These are phyloP conservation scores for Ceratocystis huliohia DNA, from an alignment of 2,329 filamentous ascomycete genomes.

Conservation along the genomic window DNA sequence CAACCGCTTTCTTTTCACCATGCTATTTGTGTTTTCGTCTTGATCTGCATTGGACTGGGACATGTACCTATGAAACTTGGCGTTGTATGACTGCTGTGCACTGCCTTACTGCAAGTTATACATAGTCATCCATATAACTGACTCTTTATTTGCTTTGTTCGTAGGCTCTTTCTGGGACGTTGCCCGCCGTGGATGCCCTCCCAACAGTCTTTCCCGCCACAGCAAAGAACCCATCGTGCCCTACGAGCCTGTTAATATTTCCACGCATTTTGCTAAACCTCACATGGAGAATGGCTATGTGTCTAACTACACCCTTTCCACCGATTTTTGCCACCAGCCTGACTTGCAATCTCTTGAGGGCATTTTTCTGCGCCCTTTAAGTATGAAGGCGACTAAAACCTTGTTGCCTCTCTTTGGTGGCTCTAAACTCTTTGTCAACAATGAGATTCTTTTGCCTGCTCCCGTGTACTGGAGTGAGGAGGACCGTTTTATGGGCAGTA, in stretches of 20 bases:
- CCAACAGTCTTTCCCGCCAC: slow-evolving; percentile 47
- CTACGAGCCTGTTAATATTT: slow-evolving; percentile 33
- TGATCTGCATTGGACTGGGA: background rate
- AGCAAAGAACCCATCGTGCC: slow-evolving; percentile 34
- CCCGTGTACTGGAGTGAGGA: slow-evolving; percentile 57
- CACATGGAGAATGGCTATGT: slow-evolving; percentile 47
- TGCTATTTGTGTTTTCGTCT: background rate
- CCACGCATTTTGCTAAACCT: slow-evolving; percentile 33
- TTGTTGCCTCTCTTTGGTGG: slow-evolving; percentile 55
- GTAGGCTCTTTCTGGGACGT: slow-evolving; percentile 45
- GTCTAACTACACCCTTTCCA: slow-evolving; percentile 47
- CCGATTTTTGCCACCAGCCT: slow-evolving; percentile 53
- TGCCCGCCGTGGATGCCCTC: slow-evolving; percentile 47
- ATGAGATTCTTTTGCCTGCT: slow-evolving; percentile 56
- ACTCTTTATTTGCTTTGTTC: background rate
- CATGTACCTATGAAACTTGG: background rate
- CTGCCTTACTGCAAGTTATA: background rate
- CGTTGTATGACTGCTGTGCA: background rate
- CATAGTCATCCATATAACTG: background rate
- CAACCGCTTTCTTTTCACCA: background rate
- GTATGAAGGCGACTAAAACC: slow-evolving; percentile 42
- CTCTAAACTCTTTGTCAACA: slow-evolving; percentile 56
- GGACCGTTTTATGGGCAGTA: slow-evolving; percentile 46
- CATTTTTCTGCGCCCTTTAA: slow-evolving; percentile 49
- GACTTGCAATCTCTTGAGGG: slow-evolving; percentile 51